These are phyloP conservation scores for Cronartium quercuum DNA, from an alignment of 1,284 basidiomycete genomes.

Conservation along the genomic window DNA sequence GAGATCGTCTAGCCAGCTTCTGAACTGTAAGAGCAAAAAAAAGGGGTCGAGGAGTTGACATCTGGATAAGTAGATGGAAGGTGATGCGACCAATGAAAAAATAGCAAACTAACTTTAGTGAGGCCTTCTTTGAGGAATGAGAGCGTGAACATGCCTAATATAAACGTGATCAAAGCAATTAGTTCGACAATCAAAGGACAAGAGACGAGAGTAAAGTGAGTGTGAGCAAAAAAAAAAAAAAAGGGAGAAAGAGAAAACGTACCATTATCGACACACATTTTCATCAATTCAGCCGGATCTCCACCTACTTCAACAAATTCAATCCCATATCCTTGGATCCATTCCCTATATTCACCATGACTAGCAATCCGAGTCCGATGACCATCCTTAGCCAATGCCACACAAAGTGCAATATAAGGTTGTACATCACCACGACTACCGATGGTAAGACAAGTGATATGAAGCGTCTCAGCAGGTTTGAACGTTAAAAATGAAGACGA, in stretches of 20 bases:
- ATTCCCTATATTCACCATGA: constrained; percentile 86
- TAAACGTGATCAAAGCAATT: not conserved
- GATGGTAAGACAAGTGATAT: constrained; percentile 88
- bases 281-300: constrained; percentile 81
- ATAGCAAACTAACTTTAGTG: constrained; percentile 59
- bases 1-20: constrained; percentile 93
- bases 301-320: constrained; percentile 90
- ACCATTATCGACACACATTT: constrained; percentile 45
- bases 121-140: constrained; percentile 85
- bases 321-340: constrained; percentile 85
- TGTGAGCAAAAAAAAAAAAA: constrained; percentile 60
- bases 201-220: not conserved
- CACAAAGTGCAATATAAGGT: constrained; percentile 77
- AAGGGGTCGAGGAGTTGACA: not conserved
- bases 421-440: constrained; percentile 90
- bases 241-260: constrained; percentile 56
- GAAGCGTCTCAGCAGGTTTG: constrained; percentile 72
- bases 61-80: not conserved
- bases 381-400: constrained; percentile 82
- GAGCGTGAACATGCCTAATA: constrained; percentile 78
- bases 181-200: too few relatives aligned
- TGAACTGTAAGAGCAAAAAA: constrained; percentile 60
- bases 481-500: constrained; percentile 90
- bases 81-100: not conserved
- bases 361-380: constrained; percentile 80